A percentile compares a stretch with the other conserved stretches of the same genome.
Evolutionary conservation across 1,284 basidiomycete genomes (phyloP).

Genomic region (Leccinum pallidistipes): DNA sequence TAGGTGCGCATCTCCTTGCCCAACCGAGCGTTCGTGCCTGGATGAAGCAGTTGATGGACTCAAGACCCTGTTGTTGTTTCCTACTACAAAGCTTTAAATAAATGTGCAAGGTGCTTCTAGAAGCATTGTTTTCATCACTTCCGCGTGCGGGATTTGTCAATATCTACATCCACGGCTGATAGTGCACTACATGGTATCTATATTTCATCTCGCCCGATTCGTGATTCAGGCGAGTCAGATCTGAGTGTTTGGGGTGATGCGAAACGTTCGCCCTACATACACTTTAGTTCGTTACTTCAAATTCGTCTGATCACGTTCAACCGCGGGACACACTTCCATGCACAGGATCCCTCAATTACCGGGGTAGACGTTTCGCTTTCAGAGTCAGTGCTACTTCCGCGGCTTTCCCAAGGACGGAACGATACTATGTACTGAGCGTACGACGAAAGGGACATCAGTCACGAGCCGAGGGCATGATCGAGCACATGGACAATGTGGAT

Average conservation of each 20-base stretch:
- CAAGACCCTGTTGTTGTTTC: not conserved
- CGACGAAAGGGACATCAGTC: too few species aligned
- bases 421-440: too few species aligned
- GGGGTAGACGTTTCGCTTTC: not conserved
- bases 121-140: not conserved
- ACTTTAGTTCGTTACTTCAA: not conserved
- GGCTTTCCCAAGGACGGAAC: not conserved
- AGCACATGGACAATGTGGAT: not conserved
- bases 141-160: not conserved
- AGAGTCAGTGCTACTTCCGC: not conserved
- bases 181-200: not conserved
- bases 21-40: not conserved
- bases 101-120: not conserved
- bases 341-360: not conserved
- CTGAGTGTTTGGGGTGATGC: not conserved
- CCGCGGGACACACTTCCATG: too few species aligned
- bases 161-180: not conserved
- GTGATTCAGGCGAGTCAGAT: not conserved
- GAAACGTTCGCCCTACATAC: not conserved
- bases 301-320: not conserved
- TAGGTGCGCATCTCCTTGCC: conserved; percentile 10
- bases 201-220: not conserved
- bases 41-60: not conserved
- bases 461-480: not conserved
- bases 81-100: not conserved